phyloP scores from a whole-genome alignment of 176 grass and related monocot genomes.

The Carex kokanica region DNA sequence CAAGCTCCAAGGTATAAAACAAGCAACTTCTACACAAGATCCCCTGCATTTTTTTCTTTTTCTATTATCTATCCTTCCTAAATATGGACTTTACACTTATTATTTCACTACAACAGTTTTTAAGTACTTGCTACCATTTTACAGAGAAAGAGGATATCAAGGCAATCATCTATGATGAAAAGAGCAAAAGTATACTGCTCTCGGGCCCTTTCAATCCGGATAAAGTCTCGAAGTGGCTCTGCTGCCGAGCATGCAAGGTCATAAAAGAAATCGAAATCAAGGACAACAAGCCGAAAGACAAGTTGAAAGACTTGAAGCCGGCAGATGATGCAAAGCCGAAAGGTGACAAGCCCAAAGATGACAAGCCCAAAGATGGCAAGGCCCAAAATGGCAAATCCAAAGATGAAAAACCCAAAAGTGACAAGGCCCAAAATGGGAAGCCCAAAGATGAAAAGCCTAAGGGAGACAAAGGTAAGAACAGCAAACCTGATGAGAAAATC shows the following conservation, averaged over 20 bases:
- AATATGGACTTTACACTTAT: background rate
- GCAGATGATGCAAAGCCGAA: slow-evolving; percentile 31
- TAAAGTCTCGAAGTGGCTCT: slow-evolving; percentile 46
- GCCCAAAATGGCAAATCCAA: background rate
- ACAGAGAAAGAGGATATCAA: slow-evolving; percentile 54
- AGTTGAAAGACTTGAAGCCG: slow-evolving; percentile 17
- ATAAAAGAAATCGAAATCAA: slow-evolving; percentile 68
- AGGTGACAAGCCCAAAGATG: slow-evolving; percentile 20
- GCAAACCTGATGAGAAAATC: background rate
- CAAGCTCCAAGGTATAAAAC: slow-evolving; percentile 68
- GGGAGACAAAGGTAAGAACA: slow-evolving; percentile 27
- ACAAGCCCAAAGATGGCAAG: slow-evolving; percentile 13
- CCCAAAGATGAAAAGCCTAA: slow-evolving; percentile 29
- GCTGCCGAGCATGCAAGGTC: slow-evolving; percentile 53
- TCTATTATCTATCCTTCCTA: background rate
- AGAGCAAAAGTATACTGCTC: slow-evolving; percentile 55
- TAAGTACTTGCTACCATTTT: background rate
- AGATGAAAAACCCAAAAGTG: slow-evolving; percentile 8
- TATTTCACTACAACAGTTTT: background rate
- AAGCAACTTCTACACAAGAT: slow-evolving; percentile 5
- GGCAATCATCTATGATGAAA: slow-evolving; percentile 60
- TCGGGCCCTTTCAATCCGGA: slow-evolving; percentile 66
- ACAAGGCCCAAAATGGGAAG: slow-evolving; percentile 29
- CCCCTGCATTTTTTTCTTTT: background rate
- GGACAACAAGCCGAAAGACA: slow-evolving; percentile 33